Percentiles rank a stretch among this genome's conserved stretches.
Evolutionary conservation across 1,284 basidiomycete species (phyloP).

Genomic region (Naganishia sp.): DNA sequence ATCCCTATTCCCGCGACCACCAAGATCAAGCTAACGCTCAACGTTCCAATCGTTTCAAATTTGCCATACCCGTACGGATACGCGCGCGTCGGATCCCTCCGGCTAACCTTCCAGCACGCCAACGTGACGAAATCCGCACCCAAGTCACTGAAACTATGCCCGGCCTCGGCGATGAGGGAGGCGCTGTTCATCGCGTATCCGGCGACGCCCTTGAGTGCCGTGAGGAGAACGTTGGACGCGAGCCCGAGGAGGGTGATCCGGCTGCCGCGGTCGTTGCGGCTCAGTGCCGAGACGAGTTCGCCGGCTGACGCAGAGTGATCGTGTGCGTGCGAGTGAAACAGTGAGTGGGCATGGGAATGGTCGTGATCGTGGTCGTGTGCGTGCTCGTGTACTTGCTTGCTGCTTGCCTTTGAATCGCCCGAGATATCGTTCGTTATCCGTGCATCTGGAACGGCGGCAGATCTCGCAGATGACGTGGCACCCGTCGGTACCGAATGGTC

Average conservation of each 20-base stretch:
- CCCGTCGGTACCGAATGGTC: background rate
- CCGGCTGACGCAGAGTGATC: conserved; percentile 69
- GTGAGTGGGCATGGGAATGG: conserved; percentile 29
- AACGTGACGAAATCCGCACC: conserved; percentile 87
- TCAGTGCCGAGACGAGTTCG: conserved; percentile 65
- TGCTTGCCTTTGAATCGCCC: background rate
- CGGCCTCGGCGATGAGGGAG: conserved; percentile 88
- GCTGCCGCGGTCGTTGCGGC: conserved; percentile 75
- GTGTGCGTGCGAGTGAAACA: conserved; percentile 49
- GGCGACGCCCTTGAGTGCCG: conserved; percentile 77
- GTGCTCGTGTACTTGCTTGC: conserved; percentile 24
- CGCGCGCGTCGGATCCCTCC: conserved; percentile 64
- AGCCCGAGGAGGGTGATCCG: conserved; percentile 79
- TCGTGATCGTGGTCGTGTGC: conserved; percentile 61
- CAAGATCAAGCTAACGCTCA: conserved; percentile 77
- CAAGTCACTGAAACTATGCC: conserved; percentile 87
- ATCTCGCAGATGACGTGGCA: background rate
- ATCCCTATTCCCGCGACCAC: conserved; percentile 84
- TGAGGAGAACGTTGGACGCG: conserved; percentile 79
- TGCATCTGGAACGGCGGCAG: background rate
- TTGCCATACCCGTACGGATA: conserved; percentile 70
- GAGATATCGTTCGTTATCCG: conserved; percentile 10
- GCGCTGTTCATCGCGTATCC: conserved; percentile 84
- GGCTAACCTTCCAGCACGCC: conserved; percentile 84
- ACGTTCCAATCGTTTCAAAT: conserved; percentile 89